Evolutionary conservation across 495 filamentous ascomycete species (phyloP).

Genomic region (Aspergillus homomorphus): DNA sequence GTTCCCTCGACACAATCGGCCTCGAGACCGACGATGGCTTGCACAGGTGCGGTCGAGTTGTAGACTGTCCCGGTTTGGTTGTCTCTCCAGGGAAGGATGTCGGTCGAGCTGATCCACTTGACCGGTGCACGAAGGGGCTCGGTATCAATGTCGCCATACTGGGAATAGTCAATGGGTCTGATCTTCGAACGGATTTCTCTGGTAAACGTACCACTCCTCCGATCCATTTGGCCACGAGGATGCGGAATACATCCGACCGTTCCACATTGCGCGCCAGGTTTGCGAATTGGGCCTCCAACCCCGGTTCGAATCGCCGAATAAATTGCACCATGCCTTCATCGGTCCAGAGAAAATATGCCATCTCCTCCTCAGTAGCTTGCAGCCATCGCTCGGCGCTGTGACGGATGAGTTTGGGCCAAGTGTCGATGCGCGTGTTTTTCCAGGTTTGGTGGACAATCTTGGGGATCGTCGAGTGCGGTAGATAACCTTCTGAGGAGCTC

Average conservation of each 20-base stretch:
- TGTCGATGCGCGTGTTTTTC: conserved; percentile 11
- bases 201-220: conserved; percentile 17
- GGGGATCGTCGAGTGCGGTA: conserved; percentile 16
- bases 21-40: conserved; percentile 21
- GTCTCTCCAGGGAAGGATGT: conserved; percentile 18
- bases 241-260: conserved; percentile 19
- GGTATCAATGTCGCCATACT: conserved; percentile 25
- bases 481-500: neutral
- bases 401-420: conserved; percentile 12
- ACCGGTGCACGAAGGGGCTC: conserved; percentile 11
- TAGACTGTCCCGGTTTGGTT: conserved; percentile 3
- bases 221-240: conserved; percentile 21
- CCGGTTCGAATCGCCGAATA: conserved; percentile 10
- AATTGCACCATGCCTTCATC: conserved; percentile 16
- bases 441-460: conserved; percentile 23
- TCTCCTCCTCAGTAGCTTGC: conserved; percentile 4
- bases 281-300: conserved; percentile 8
- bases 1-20: conserved; percentile 14
- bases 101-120: conserved; percentile 9
- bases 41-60: conserved; percentile 3
- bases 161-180: neutral
- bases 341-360: conserved; percentile 21
- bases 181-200: neutral
- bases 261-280: conserved; percentile 16
- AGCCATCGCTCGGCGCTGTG: conserved; percentile 21